These are phyloP conservation scores for Diaporthe sp. DNA, from an alignment of 2,329 filamentous ascomycete genomes.

Conservation along the genomic window DNA sequence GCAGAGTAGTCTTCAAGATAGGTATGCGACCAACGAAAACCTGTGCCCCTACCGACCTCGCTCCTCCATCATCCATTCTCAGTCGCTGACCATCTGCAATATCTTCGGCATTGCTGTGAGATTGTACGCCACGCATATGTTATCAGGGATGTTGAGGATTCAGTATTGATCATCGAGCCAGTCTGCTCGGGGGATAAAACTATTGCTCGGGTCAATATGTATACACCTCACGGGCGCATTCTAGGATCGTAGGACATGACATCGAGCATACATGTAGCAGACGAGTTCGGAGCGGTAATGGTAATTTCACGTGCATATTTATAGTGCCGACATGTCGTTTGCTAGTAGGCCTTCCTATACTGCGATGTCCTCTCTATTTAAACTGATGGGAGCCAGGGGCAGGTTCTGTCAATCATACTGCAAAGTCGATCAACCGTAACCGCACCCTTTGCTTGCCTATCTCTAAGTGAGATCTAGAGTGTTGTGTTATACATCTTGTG, in stretches of 20 bases:
- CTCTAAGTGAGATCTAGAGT: constrained; percentile 37
- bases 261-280: neutral
- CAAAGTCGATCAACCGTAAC: neutral
- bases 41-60: no score
- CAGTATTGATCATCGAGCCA: neutral
- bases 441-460: neutral
- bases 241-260: neutral
- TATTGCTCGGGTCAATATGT: neutral
- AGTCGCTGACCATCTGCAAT: neutral
- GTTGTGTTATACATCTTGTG: constrained; percentile 29
- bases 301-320: neutral
- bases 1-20: no score
- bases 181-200: no score
- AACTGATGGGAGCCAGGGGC: neutral
- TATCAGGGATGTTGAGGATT: neutral
- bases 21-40: no score
- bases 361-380: constrained; percentile 7
- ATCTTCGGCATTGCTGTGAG: neutral
- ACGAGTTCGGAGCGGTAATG: neutral
- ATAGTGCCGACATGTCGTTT: neutral
- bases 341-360: no score
- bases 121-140: neutral
- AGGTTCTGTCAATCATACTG: neutral
- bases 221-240: neutral
- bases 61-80: neutral